Base-by-base conservation (phyloP, 2,329 filamentous ascomycete species). In the Pleomassaria siparia region DNA sequence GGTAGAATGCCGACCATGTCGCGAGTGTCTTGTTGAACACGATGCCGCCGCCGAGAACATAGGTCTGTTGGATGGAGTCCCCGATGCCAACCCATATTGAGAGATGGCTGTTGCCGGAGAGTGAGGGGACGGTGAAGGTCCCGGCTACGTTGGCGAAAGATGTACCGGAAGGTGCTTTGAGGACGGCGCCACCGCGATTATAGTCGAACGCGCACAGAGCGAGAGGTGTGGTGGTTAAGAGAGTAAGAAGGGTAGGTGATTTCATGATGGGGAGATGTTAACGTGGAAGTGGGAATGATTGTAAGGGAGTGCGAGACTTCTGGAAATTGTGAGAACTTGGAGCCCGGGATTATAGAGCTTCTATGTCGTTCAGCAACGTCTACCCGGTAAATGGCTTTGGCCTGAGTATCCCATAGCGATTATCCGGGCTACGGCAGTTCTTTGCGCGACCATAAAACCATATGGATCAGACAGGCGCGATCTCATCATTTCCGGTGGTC, bases 71-170 rank as follows among this genome's bases (percentile, higher is more conserved):
- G 6, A 52, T 45, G 10, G 44, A 49, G 33, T 63, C 59, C 4
- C 59, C 59, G 12, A 63, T 60, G 12, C 54, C 59, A 4, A 63
- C 46, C 60, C 60, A 63, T 16, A 63, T 59, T 8, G 60, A 60
- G 11, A 63, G 50, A 22, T 51, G 46, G 21, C 51, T 54, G 15
- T 51, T 41, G 10, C 60, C 60, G 9, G 53, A 53, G 9, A 63
- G 43, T 15, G 40, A 50, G 11, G 59, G 59, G 20, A 63, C 50
- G 20, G 49, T 56, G 46, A 63, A 63, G 12, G 58, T 63, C 13
- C 60, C 58, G 16, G 51, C 53, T 9, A 62, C 59, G 6, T 51
- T 53, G 9, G 49, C 44, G 40, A 63, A 62, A 3, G 56, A 55
- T 18, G 62, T 54, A 2, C 58, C 54, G 10, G 47, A 49, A 22